Percentiles rank a stretch among this genome's conserved stretches.
These are phyloP conservation scores for Arthonia radiata DNA, from an alignment of 495 filamentous ascomycete genomes.

Conservation along the genomic window DNA sequence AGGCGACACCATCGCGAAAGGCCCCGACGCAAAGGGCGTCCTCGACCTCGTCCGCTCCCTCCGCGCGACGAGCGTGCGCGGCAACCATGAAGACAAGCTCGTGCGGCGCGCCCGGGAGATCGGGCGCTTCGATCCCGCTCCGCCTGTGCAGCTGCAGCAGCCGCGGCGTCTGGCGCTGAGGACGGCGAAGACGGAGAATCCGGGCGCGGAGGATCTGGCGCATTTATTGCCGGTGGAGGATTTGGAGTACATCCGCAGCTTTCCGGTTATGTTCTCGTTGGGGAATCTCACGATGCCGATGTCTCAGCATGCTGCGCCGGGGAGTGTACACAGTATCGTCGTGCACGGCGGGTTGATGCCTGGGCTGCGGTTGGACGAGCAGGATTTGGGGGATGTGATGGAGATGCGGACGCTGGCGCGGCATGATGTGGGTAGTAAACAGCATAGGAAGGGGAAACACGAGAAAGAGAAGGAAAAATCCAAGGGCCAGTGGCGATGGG, in stretches of 20 bases:
- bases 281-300: too few species aligned
- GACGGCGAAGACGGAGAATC: slow-evolving; percentile 5
- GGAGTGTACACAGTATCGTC: slow-evolving; percentile 36
- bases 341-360: slow-evolving; percentile 74
- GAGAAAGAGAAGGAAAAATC: too few species aligned
- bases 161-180: slow-evolving; percentile 3
- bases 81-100: slow-evolving; percentile 85
- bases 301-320: too few species aligned
- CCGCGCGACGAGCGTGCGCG: slow-evolving; percentile 56
- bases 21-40: slow-evolving; percentile 59
- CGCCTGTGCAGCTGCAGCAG: slow-evolving; percentile 6
- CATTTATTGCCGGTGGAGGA: slow-evolving; percentile 30
- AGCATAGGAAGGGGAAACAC: too few species aligned
- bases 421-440: too few species aligned
- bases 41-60: slow-evolving; percentile 44
- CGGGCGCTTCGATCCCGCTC: slow-evolving; percentile 8
- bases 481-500: slow-evolving; percentile 34
- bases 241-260: slow-evolving; percentile 39
- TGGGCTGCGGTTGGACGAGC: slow-evolving; percentile 38
- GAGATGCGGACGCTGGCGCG: slow-evolving; percentile 89
- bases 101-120: slow-evolving; percentile 32
- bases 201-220: slow-evolving; percentile 14
- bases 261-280: slow-evolving; percentile 50
- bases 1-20: slow-evolving; percentile 74
- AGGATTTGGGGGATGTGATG: slow-evolving; percentile 67